These are phyloP conservation scores for Batkoa obscura DNA, from an alignment of 371 early-diverging fungal species.

Conservation along the genomic window DNA sequence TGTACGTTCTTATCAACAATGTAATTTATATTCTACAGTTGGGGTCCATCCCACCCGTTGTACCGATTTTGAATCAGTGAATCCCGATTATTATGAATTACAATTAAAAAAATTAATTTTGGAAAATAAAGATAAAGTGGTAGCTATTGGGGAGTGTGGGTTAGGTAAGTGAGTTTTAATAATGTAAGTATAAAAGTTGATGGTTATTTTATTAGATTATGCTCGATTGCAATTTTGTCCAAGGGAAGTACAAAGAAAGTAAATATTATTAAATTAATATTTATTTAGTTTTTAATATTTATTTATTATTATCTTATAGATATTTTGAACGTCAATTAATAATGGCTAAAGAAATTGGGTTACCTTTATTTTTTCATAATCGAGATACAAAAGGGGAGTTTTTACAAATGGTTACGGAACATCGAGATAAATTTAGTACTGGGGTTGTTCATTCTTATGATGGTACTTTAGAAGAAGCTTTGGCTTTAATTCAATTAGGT, in stretches of 20 bases:
- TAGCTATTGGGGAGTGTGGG: slow-evolving; percentile 88
- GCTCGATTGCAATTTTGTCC: slow-evolving; percentile 72
- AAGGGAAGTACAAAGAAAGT: slow-evolving; percentile 47
- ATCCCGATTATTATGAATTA: slow-evolving; percentile 38
- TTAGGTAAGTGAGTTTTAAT: too few species aligned
- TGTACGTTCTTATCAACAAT: slow-evolving; percentile 14
- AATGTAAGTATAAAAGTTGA: not conserved
- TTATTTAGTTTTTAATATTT: not conserved
- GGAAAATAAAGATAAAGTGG: slow-evolving; percentile 26
- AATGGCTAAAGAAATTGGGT: slow-evolving; percentile 43
- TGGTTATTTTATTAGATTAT: slow-evolving; percentile 33
- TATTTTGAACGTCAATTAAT: slow-evolving; percentile 63
- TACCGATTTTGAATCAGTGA: slow-evolving; percentile 39
- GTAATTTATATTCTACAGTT: slow-evolving; percentile 48
- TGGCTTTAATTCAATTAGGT: slow-evolving; percentile 44
- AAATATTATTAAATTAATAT: not conserved
- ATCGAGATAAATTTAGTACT: slow-evolving; percentile 36
- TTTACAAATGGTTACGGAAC: slow-evolving; percentile 26
- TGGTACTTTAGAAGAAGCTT: slow-evolving; percentile 60
- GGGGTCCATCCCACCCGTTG: slow-evolving; percentile 82
- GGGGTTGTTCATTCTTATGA: slow-evolving; percentile 96
- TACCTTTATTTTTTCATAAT: slow-evolving; percentile 81
- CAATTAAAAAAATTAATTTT: slow-evolving; percentile 23
- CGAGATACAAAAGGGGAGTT: slow-evolving; percentile 62
- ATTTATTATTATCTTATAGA: too few species aligned